A percentile compares a stretch with the other conserved stretches of the same genome.
phyloP scores from a whole-genome alignment of 768 basidiomycete genomes.

The Arthromyces matolae region DNA sequence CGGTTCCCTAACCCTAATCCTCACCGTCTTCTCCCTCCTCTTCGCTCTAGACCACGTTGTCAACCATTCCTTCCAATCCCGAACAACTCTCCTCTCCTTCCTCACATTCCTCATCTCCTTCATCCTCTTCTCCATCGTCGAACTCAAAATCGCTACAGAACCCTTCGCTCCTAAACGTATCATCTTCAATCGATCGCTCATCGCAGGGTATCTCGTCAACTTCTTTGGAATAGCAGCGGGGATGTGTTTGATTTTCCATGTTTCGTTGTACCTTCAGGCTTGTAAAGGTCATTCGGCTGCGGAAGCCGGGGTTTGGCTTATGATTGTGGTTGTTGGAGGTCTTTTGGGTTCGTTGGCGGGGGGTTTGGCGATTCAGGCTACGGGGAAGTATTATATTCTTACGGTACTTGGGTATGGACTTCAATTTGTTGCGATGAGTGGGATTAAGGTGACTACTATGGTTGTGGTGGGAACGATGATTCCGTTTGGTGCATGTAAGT shows the following conservation, averaged over 20 bases:
- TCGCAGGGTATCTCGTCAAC: conserved; percentile 56
- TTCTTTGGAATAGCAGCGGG: conserved; percentile 48
- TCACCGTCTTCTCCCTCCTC: conserved; percentile 54
- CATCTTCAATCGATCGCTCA: conserved; percentile 43
- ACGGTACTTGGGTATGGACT: conserved; percentile 41
- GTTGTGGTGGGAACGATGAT: conserved; percentile 31
- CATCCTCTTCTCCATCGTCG: conserved; percentile 40
- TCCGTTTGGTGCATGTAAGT: conserved; percentile 40
- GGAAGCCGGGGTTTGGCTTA: conserved; percentile 48
- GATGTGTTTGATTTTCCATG: conserved; percentile 47
- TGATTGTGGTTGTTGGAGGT: conserved; percentile 43
- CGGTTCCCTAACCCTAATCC: conserved; percentile 53
- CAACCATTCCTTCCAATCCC: conserved; percentile 41
- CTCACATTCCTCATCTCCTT: conserved; percentile 30
- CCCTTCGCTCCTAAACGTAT: conserved; percentile 58
- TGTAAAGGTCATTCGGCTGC: conserved; percentile 45
- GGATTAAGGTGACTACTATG: conserved; percentile 39
- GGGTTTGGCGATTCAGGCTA: conserved; percentile 54
- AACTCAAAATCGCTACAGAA: conserved; percentile 49
- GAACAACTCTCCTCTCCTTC: conserved; percentile 36
- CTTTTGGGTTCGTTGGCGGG: conserved; percentile 47
- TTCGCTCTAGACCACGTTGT: conserved; percentile 54
- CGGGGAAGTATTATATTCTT: conserved; percentile 52
- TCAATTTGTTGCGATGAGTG: conserved; percentile 35
- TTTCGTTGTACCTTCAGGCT: conserved; percentile 58